Base-by-base conservation (phyloP, 2,329 filamentous ascomycete genomes). In the Lasiodiplodia sp. region DNA sequence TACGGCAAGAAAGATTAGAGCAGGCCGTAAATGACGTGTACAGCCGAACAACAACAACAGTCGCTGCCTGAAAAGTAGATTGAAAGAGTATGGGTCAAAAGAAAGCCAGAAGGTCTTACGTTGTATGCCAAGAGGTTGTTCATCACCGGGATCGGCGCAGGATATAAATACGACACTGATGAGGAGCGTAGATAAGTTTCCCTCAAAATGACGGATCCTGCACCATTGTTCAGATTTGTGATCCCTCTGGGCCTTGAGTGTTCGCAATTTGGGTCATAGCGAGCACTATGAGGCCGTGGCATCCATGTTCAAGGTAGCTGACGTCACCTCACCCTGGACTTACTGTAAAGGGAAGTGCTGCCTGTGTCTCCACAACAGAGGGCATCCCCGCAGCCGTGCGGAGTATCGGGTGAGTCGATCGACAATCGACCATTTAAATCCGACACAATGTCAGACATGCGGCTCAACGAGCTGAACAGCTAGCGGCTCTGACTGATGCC, bases 341-440 rank as follows among this genome's bases (percentile, higher is more conserved):
- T 64, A 28, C 60, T 38, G 47, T 11, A 64, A 64, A 3, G 18
- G 47, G 60, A 16, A 64, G 51, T 64, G 31, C 18, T 51, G 47
- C 10, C 14, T 64, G 60, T n/a, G 28, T 64, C 60, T 52, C 60
- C 60, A 52, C 44, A 64, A 31, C 60, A 37, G 60, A 64, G 60
- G 47, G 58, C 60, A 47, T 64, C 60, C 60, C 60, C 47, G 60
- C 60, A 64, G 60, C 60, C 58, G 60, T 64, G 60, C 60, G 60
- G 60, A 64, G 47, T 40, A 64, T 64, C 60, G 60, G 60, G 28
- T 64, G 28, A 64, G 6, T 63, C 21, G 58, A 63, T 63, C 58
- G 53, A 56, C 53, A 37, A 14, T 31, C 53, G 40, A 49, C 60
- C 44, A 37, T 49, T 31, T 64, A 64, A 64, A 64, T 64, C 60